Evolutionary conservation across 768 basidiomycete genomes (phyloP).

Genomic region (Lanmaoa pseudosensibilis): DNA sequence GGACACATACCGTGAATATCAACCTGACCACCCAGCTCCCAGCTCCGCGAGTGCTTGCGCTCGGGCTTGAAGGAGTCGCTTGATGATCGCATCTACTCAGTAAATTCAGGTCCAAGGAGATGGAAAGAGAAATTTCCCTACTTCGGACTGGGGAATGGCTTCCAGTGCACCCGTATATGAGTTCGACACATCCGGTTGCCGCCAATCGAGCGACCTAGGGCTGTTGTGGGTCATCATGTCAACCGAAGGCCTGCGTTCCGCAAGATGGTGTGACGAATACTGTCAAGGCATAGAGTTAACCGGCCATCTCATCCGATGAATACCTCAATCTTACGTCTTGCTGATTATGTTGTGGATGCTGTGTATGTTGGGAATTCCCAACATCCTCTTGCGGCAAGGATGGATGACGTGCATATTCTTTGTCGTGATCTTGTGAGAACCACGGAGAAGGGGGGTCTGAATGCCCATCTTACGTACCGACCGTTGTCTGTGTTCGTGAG

Average conservation of each 20-base stretch:
- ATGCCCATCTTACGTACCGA: conserved; percentile 30
- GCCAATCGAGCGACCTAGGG: conserved; percentile 35
- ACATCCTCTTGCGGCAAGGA: conserved; percentile 33
- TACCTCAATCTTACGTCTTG: conserved; percentile 33
- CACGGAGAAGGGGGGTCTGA: conserved; percentile 5
- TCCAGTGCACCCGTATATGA: conserved; percentile 31
- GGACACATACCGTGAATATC: conserved; percentile 29
- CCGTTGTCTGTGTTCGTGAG: conserved; percentile 36
- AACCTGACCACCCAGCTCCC: conserved; percentile 52
- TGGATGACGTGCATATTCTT: conserved; percentile 36
- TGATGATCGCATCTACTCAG: conserved; percentile 38
- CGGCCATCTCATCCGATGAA: conserved; percentile 13
- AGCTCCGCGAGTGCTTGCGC: conserved; percentile 62
- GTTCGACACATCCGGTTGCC: conserved; percentile 33
- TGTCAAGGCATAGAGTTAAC: conserved; percentile 25
- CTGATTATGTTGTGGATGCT: conserved; percentile 30
- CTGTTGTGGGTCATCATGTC: conserved; percentile 38
- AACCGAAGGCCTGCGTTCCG: conserved; percentile 32
- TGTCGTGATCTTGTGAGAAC: conserved; percentile 24
- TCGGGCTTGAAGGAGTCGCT: conserved; percentile 40
- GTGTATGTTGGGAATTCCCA: conserved; percentile 31
- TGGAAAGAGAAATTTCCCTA: conserved; percentile 17
- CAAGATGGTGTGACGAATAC: conserved; percentile 36
- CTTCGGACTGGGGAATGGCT: conserved; percentile 36
- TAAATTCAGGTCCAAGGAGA: conserved; percentile 30